phyloP scores from a whole-genome alignment of 148 eudicot species.

The Chenopodium formosanum region DNA sequence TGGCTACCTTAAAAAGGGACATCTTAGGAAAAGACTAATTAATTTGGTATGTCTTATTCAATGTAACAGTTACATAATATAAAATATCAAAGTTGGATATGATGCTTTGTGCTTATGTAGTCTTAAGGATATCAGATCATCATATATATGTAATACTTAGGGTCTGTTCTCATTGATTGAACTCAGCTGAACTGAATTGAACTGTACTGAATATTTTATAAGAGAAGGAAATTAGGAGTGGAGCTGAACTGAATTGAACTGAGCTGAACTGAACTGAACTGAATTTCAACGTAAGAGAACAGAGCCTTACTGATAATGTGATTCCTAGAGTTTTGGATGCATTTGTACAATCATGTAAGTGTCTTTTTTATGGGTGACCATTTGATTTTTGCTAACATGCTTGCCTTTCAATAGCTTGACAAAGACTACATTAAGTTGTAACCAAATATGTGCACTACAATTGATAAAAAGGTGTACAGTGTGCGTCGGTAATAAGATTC shows the following conservation, averaged over 20 bases:
- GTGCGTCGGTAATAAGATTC: too few species aligned
- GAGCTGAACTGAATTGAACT: too few species aligned
- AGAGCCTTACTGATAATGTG: too few species aligned
- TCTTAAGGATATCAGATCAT: not conserved
- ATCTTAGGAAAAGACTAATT: slow-evolving; percentile 6
- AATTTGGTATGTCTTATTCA: not conserved
- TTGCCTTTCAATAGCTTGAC: not conserved
- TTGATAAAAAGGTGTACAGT: too few species aligned
- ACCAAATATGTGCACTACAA: too few species aligned
- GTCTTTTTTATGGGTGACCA: slow-evolving; percentile 5
- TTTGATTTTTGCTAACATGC: slow-evolving; percentile 1
- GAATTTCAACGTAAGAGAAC: too few species aligned
- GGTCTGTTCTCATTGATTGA: too few species aligned
- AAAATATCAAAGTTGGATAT: not conserved
- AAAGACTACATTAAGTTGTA: not conserved
- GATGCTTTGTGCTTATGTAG: not conserved
- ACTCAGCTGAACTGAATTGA: too few species aligned
- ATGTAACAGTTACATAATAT: not conserved
- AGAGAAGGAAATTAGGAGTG: too few species aligned
- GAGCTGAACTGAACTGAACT: too few species aligned
- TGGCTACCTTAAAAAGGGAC: not conserved
- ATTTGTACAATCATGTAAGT: slow-evolving; percentile 3
- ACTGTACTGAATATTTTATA: too few species aligned
- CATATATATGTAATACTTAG: too few species aligned
- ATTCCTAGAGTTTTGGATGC: not conserved